A percentile compares a stretch with the other conserved stretches of the same genome.
These are phyloP conservation scores for Phylloporus sp. DNA, from an alignment of 768 basidiomycete species.

Conservation along the genomic window DNA sequence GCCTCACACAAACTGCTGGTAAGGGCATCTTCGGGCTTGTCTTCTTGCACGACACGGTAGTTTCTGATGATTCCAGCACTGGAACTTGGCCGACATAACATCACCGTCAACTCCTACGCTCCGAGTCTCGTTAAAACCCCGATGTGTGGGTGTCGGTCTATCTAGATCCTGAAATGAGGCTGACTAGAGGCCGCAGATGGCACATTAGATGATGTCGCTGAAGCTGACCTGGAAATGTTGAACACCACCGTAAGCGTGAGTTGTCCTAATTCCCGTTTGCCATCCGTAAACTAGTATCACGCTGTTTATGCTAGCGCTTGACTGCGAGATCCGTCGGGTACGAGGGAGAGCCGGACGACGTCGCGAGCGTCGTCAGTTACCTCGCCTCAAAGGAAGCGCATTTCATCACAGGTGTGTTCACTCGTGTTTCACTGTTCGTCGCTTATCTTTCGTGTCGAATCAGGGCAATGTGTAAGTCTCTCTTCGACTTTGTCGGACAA, in stretches of 20 bases:
- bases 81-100: slow-evolving; percentile 32
- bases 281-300: too few species aligned
- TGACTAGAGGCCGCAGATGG: too few species aligned
- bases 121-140: slow-evolving; percentile 32
- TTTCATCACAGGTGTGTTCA: slow-evolving; percentile 30
- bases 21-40: not conserved
- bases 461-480: slow-evolving; percentile 17
- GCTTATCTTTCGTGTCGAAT: not conserved
- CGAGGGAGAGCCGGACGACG: slow-evolving; percentile 28
- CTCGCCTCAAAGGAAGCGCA: slow-evolving; percentile 31
- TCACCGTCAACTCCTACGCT: slow-evolving; percentile 40
- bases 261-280: too few species aligned
- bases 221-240: too few species aligned
- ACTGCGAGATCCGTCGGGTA: slow-evolving; percentile 8
- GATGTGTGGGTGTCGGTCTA: slow-evolving; percentile 28
- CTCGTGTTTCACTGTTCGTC: not conserved
- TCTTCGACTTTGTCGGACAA: too few species aligned
- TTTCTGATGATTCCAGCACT: slow-evolving; percentile 2
- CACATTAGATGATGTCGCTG: too few species aligned
- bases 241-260: too few species aligned
- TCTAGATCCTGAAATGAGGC: too few species aligned
- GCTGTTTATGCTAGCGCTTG: too few species aligned
- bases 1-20: slow-evolving; percentile 39
- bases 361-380: slow-evolving; percentile 35
- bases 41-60: too few species aligned